These are phyloP conservation scores for Drechslera avenae DNA, from an alignment of 2,329 filamentous ascomycete species.

Conservation along the genomic window DNA sequence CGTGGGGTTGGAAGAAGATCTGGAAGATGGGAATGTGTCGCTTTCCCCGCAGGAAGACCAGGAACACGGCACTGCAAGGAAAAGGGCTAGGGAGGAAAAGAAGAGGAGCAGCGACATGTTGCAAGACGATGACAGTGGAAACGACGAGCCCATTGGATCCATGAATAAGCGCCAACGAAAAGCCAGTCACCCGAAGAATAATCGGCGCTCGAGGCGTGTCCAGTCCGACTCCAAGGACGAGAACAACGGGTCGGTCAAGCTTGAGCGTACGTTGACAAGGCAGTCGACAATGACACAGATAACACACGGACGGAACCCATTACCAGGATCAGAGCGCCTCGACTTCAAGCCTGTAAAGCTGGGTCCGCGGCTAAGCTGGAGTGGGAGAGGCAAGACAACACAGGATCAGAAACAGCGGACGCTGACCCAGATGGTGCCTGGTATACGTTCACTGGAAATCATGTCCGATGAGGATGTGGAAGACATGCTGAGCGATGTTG, in stretches of 20 bases:
- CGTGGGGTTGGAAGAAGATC: slow-evolving; percentile 14
- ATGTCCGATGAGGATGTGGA: slow-evolving; percentile 28
- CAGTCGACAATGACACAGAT: slow-evolving; percentile 48
- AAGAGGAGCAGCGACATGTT: slow-evolving; percentile 23
- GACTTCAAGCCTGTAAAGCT: slow-evolving; percentile 32
- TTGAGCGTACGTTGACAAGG: slow-evolving; percentile 23
- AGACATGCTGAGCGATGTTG: slow-evolving; percentile 22
- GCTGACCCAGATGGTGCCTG: slow-evolving; percentile 44
- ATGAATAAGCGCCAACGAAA: slow-evolving; percentile 30
- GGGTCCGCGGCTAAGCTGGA: slow-evolving; percentile 26
- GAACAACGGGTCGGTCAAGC: not conserved
- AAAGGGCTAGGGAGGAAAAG: slow-evolving; percentile 13
- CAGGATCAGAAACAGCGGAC: slow-evolving; percentile 37
- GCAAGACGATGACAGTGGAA: slow-evolving; percentile 8
- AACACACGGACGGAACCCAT: slow-evolving; percentile 31
- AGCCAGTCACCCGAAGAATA: slow-evolving; percentile 2
- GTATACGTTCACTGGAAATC: slow-evolving; percentile 23
- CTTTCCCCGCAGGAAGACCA: not conserved
- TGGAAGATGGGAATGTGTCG: not conserved
- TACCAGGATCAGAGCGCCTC: slow-evolving; percentile 25
- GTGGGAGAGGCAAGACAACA: slow-evolving; percentile 16
- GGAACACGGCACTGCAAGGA: not conserved
- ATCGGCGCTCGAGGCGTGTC: slow-evolving; percentile 3
- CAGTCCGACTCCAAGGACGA: slow-evolving; percentile 11
- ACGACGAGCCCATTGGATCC: slow-evolving; percentile 8